Evolutionary conservation across 1,139 yeast species (phyloP), one percentile per base, ranked within the genome.

Genomic region (Torulaspora pretoriensis): DNA sequence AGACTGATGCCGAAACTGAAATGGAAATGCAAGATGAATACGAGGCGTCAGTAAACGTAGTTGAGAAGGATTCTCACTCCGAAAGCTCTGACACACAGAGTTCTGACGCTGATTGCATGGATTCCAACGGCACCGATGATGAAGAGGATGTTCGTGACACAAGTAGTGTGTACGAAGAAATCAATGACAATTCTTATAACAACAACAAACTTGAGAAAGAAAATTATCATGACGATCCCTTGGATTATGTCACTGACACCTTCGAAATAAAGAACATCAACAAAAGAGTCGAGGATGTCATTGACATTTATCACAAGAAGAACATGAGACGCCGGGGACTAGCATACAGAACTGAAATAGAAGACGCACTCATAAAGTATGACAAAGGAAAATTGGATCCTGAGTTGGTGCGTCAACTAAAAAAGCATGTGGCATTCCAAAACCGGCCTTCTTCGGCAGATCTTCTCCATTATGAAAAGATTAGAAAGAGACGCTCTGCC

Each of bases 201-300:
- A 32, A 17, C 19, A 22, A 24, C 12, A 12, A 34, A 10, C 9
- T 12, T 16, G 27, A 8, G 24, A 34, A 23, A 14, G 8, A 12
- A 34, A 27, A 34, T 13, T 7, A 12, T 7, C 14, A 35, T 14
- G 28, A 29, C 3, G 38, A 31, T 8, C 35, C 31, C 9, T 25
- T 33, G 2, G 38, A 33, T 27, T 40, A 40, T 29, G 22, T 28
- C 13, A 34, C 38, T 13, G 38, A 14, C 12, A 16, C 29, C n/a
- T 40, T 25, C 31, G 43, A 40, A 4, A 28, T 40, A 12, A 34
- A 13, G 16, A 34, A 28, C 3, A 16, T 14, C 8, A 40, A 40
- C 19, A 29, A 30, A 10, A 22, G 27, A 5, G 28, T 40, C 14
- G 43, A 40, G 16, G 30, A 40, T 12, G 33, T 32, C 13, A 33